phyloP scores from a whole-genome alignment of 306 rosid species.

The Ziziphus jujuba region DNA sequence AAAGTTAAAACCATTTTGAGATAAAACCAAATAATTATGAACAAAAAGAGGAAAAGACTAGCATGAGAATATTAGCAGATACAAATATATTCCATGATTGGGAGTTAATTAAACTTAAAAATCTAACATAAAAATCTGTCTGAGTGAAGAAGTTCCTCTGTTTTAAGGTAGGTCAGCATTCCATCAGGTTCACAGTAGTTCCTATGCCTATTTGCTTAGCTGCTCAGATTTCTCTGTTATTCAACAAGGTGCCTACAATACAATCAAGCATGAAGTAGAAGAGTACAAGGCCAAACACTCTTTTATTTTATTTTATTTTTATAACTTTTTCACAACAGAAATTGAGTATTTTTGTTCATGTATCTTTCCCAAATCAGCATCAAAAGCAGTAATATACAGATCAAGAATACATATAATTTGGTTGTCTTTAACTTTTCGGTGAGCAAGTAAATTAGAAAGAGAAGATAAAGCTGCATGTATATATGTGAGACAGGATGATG shows the following conservation, averaged over 20 bases:
- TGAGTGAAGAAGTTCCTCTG: neutral
- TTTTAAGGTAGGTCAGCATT: neutral
- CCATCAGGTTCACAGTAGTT: neutral
- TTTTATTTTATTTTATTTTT: no score
- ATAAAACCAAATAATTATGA: no score
- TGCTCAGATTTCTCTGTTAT: conserved; percentile 19
- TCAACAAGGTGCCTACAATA: conserved; percentile 6
- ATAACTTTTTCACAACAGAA: neutral
- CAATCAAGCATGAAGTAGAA: conserved; percentile 2
- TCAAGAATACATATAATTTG: neutral
- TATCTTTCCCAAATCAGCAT: conserved; percentile 10
- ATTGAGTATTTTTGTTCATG: neutral
- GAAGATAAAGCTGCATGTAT: conserved; percentile 9
- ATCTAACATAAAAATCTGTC: neutral
- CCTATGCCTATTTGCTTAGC: neutral
- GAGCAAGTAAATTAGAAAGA: conserved; percentile 8
- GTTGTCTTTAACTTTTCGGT: neutral
- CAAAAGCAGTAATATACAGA: conserved; percentile 1
- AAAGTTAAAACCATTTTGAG: neutral
- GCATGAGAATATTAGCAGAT: neutral
- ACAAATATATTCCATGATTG: neutral
- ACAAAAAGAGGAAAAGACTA: neutral
- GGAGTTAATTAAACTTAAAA: neutral
- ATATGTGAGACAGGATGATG: conserved; percentile 40
- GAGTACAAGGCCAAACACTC: no score